phyloP scores from a whole-genome alignment of 257 asterid genomes.

The Rubia yunnanensis region DNA sequence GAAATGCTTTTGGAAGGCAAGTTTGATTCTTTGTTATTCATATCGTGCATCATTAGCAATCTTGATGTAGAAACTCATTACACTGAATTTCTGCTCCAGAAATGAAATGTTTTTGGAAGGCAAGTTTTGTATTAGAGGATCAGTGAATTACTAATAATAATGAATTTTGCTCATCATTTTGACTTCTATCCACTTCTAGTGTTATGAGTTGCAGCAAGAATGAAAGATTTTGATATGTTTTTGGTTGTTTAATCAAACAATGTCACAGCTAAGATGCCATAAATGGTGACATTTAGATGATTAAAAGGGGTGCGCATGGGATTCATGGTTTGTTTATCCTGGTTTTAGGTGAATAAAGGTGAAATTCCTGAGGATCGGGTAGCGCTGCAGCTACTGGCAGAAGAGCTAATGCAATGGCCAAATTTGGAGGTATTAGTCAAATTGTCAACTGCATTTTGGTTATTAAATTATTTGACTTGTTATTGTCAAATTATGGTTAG shows the following conservation, averaged over 20 bases:
- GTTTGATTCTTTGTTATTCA: not conserved
- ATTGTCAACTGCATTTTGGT: not conserved
- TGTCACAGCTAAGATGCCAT: not conserved
- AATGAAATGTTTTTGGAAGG: not conserved
- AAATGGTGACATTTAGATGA: not conserved
- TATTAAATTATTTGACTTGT: not conserved
- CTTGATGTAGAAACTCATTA: not conserved
- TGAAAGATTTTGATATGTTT: not conserved
- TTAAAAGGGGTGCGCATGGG: not conserved
- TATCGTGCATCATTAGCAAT: too few relatives aligned
- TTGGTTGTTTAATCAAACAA: not conserved
- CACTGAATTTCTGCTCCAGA: not conserved
- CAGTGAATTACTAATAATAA: not conserved
- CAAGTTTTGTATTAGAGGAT: not conserved
- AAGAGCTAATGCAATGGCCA: constrained; percentile 90
- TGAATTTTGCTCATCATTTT: not conserved
- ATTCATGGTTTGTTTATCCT: not conserved
- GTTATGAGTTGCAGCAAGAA: not conserved
- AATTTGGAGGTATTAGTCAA: constrained; percentile 56
- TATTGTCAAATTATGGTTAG: not conserved
- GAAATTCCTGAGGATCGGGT: constrained; percentile 56
- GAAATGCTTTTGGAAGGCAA: too few relatives aligned
- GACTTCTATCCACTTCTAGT: not conserved
- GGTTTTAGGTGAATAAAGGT: constrained; percentile 68
- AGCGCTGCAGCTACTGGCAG: constrained; percentile 76